Evolutionary conservation across 2,329 filamentous ascomycete species (phyloP).

Genomic region (Pyricularia sp.): DNA sequence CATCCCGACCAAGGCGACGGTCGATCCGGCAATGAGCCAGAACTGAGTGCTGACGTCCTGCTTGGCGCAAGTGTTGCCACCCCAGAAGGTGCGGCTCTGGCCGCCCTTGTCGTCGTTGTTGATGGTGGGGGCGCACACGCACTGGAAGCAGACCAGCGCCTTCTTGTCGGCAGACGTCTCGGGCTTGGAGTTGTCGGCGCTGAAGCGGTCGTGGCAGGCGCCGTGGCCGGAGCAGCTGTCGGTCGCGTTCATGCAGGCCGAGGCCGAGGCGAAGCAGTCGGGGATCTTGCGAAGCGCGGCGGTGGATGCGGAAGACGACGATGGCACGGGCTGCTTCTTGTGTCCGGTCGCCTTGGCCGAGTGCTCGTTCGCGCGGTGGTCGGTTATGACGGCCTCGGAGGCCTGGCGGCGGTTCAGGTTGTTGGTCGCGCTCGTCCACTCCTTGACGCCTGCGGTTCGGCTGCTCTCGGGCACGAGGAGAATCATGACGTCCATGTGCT

Average conservation of each 20-base stretch:
- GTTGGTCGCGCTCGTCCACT: conserved; percentile 25
- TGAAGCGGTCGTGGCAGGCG: conserved; percentile 59
- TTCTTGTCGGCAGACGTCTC: conserved; percentile 20
- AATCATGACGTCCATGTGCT: conserved; percentile 40
- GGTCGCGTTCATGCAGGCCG: conserved; percentile 61
- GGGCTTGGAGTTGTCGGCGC: conserved; percentile 23
- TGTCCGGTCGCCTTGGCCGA: conserved; percentile 9
- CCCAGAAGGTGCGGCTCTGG: conserved; percentile 60
- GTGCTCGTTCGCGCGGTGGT: conserved; percentile 9
- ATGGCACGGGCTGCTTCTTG: conserved; percentile 14
- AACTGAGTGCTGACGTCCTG: conserved; percentile 82
- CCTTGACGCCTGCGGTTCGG: conserved; percentile 23
- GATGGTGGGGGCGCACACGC: conserved; percentile 58
- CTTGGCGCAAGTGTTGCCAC: conserved; percentile 81
- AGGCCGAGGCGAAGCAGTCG: conserved; percentile 63
- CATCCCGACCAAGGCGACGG: conserved; percentile 57
- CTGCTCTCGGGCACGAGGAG: conserved; percentile 42
- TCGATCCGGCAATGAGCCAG: conserved; percentile 74
- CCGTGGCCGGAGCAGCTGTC: conserved; percentile 79
- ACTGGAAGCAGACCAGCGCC: conserved; percentile 58
- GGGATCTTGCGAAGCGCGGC: conserved; percentile 41
- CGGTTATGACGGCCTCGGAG: conserved; percentile 11
- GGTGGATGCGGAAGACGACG: conserved; percentile 17
- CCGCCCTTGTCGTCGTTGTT: conserved; percentile 13
- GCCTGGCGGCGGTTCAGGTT: conserved; percentile 2